A percentile compares a stretch with the other conserved stretches of the same genome.
These are phyloP conservation scores for Crithidia thermophila DNA, from an alignment of 208 protist genomes.

Conservation along the genomic window DNA sequence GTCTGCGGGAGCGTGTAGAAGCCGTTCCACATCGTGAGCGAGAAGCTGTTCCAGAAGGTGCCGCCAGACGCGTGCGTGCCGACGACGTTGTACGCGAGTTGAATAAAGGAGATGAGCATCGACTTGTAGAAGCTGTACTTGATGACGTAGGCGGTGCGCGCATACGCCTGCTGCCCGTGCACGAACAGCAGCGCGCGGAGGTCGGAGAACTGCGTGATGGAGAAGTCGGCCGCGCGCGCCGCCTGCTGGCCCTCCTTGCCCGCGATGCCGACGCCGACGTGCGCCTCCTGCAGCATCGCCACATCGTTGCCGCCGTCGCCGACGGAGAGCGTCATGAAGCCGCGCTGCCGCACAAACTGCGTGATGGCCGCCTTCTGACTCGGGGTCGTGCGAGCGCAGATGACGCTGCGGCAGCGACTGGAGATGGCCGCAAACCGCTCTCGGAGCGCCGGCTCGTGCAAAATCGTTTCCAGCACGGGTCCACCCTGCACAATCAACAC, in stretches of 20 bases:
- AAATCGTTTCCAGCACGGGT: conserved; percentile 68
- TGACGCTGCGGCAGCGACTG: conserved; percentile 78
- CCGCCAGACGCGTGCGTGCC: conserved; percentile 73
- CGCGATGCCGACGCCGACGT: conserved; percentile 92
- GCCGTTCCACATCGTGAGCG: conserved; percentile 91
- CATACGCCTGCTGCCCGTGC: conserved; percentile 95
- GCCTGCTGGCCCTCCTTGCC: conserved; percentile 95
- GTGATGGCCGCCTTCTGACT: conserved; percentile 93
- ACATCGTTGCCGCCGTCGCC: conserved; percentile 97
- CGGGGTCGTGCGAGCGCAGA: conserved; percentile 95
- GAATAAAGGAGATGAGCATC: conserved; percentile 93
- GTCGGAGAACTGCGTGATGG: conserved; percentile 93
- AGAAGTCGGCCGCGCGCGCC: conserved; percentile 94
- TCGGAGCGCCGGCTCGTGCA: conserved; percentile 41
- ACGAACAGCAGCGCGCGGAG: conserved; percentile 93
- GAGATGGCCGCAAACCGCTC: conserved; percentile 61
- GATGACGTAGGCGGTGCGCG: conserved; percentile 92
- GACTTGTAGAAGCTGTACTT: conserved; percentile 99
- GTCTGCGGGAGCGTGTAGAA: conserved; percentile 91
- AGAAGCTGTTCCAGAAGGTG: conserved; percentile 93
- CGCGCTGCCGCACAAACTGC: conserved; percentile 59
- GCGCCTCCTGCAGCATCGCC: conserved; percentile 95
- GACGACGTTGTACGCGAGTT: conserved; percentile 87
- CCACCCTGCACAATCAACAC: conserved; percentile 73
- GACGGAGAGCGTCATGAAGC: conserved; percentile 90